Conservation (phyloP, 805 yeast genomes). For the Danielia oregonensis region DNA sequence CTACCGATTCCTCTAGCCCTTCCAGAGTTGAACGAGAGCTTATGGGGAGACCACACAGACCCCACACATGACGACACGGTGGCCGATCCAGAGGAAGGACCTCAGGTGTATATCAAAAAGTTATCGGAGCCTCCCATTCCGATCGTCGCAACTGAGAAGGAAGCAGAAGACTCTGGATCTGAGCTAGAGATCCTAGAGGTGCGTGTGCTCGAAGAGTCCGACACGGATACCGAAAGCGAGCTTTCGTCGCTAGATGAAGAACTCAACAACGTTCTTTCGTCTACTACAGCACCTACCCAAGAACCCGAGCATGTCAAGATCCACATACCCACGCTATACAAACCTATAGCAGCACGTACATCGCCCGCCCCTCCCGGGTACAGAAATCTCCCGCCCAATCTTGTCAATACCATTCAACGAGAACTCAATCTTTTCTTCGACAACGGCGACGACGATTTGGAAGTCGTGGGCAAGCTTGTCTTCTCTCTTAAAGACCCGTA, state of each 20-base stretch:
- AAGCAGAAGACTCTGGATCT: constrained; percentile 5
- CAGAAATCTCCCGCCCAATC: constrained; percentile 26
- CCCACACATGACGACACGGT: not conserved
- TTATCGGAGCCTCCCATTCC: no score
- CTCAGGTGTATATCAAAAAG: no score
- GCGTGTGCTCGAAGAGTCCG: constrained; percentile 2
- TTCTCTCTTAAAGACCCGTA: constrained; percentile 40
- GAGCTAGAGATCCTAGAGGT: constrained; percentile 17
- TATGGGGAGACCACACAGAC: not conserved
- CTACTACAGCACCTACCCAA: constrained; percentile 7
- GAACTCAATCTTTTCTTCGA: constrained; percentile 24
- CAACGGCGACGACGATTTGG: constrained; percentile 24
- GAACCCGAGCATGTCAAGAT: constrained; percentile 1
- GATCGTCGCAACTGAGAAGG: no score
- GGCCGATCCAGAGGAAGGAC: no score
- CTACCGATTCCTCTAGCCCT: no score
- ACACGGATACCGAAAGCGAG: constrained; percentile 8
- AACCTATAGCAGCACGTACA: constrained; percentile 4
- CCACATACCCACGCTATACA: constrained; percentile 8
- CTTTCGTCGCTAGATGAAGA: constrained; percentile 14
- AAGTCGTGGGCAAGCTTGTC: constrained; percentile 32
- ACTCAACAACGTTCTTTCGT: constrained; percentile 10
- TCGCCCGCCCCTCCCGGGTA: constrained; percentile 19
- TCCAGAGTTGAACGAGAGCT: no score
- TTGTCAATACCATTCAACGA: constrained; percentile 23